Base-by-base conservation (phyloP, 2,329 filamentous ascomycete species). In the Zasmidium cellare region DNA sequence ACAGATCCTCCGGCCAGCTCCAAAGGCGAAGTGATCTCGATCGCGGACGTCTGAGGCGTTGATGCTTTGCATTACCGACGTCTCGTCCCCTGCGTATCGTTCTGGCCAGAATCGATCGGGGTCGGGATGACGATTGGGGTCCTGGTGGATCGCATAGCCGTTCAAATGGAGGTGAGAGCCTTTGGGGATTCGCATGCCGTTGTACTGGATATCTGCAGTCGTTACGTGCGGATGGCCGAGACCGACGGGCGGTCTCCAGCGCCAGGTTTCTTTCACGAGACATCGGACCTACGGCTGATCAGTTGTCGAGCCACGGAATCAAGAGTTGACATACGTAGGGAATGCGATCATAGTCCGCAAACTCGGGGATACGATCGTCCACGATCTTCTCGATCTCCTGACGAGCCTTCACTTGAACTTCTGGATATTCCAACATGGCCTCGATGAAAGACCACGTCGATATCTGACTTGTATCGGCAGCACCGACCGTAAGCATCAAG, bases 351-450 rank as follows among this genome's bases (percentile, higher is more conserved):
- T 55, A 50, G 47, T 67, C 66, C 2, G 54, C 59, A 31, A 62
- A 58, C 3, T 44, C 35, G 9, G 66, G 66, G 14, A 66, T 51
- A 1, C 60, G 53, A 19, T 62, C 48, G 9, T 59, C 61, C 19
- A 60, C 49, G 22, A 61, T 57, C 7, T 45, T 51, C 12, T 60
- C 61, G 9, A 65, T 76, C 67, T 85, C 82, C 25, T 77, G 79
- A 65, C 84, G 81, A 3, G 79, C 78, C 64, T 78, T 80, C 55
- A 67, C 72, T 65, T 83, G 78, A 77, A 82, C 83, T 62, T 80
- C 76, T 0, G 82, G 82, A 61, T 83, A 76, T 2, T 63, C 56
- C 12, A 65, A 53, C 66, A 71, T 69, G 16, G 67, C 65, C n/a
- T 66, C 59, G 22, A 67, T 41, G 49, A 65, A 67, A 2, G 57